Evolutionary conservation across 2,329 filamentous ascomycete genomes (phyloP).

Genomic region (Canariomyces notabilis): DNA sequence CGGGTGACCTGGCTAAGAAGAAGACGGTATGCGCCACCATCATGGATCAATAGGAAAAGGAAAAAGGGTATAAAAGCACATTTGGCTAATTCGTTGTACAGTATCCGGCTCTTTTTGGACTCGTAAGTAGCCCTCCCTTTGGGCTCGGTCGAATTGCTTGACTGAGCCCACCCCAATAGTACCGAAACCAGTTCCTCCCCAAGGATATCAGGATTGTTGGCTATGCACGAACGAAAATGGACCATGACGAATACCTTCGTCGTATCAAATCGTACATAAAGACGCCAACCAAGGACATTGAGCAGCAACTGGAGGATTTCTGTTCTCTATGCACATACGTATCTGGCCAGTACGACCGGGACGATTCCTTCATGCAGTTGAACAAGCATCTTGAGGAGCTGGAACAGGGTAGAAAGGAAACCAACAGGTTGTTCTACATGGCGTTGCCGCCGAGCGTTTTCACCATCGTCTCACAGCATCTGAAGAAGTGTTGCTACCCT

Average conservation of each 20-base stretch:
- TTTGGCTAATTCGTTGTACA: conserved; percentile 37
- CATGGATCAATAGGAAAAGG: conserved; percentile 2
- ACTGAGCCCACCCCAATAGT: conserved; percentile 49
- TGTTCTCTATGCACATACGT: conserved; percentile 84
- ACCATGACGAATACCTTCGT: conserved; percentile 89
- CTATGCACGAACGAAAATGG: conserved; percentile 99
- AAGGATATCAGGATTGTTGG: conserved; percentile 96
- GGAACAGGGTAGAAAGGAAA: conserved; percentile 76
- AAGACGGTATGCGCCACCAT: conserved; percentile 67
- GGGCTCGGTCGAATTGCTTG: conserved; percentile 3
- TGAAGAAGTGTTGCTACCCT: conserved; percentile 97
- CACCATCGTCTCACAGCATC: conserved; percentile 92
- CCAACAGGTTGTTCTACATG: conserved; percentile 98
- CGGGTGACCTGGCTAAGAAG: conserved; percentile 98
- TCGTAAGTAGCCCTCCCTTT: conserved; percentile 59
- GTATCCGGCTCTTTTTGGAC: conserved; percentile 95
- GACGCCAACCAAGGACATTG: conserved; percentile 93
- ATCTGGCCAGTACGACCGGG: conserved; percentile 95
- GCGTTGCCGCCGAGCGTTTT: conserved; percentile 96
- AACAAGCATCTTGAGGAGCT: conserved; percentile 81
- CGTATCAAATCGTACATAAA: conserved; percentile 98
- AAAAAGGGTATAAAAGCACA: conserved; percentile 24
- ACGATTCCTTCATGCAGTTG: conserved; percentile 85
- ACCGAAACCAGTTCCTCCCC: conserved; percentile 96
- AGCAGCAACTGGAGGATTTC: conserved; percentile 92